Conservation (phyloP, 176 grass and related monocot species). For the Musa acuminata region DNA sequence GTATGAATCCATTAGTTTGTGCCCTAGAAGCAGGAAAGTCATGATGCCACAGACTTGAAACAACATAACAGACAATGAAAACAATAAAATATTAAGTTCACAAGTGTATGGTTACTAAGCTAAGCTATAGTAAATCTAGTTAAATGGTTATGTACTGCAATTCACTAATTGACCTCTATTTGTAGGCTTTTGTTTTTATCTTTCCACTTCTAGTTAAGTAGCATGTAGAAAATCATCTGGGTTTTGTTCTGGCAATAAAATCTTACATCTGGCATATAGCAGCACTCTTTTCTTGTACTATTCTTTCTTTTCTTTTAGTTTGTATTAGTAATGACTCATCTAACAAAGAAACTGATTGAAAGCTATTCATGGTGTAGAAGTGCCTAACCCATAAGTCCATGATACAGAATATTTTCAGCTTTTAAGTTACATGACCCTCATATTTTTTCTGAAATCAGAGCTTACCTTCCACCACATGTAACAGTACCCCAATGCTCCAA, state of each 20-base stretch:
- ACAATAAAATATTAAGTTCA: too few species aligned
- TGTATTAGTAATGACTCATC: too few species aligned
- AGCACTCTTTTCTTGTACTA: too few species aligned
- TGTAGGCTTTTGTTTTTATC: background rate
- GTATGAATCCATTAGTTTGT: background rate
- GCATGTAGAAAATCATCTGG: background rate
- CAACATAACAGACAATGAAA: too few species aligned
- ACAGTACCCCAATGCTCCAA: conserved; percentile 91
- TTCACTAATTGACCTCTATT: background rate
- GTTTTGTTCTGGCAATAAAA: too few species aligned
- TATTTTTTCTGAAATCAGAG: background rate
- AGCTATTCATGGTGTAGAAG: too few species aligned
- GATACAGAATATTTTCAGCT: background rate
- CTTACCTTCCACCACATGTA: conserved; percentile 98
- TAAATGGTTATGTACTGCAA: background rate
- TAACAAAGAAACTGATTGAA: too few species aligned
- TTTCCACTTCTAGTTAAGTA: background rate
- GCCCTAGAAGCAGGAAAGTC: too few species aligned
- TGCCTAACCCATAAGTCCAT: background rate
- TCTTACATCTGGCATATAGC: too few species aligned
- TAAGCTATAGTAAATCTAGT: background rate
- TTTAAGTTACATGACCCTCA: background rate
- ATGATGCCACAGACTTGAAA: too few species aligned
- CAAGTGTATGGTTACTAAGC: background rate
- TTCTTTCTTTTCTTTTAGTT: too few species aligned